phyloP scores from a whole-genome alignment of 2,329 filamentous ascomycete species.

The Colletotrichum limetticola region DNA sequence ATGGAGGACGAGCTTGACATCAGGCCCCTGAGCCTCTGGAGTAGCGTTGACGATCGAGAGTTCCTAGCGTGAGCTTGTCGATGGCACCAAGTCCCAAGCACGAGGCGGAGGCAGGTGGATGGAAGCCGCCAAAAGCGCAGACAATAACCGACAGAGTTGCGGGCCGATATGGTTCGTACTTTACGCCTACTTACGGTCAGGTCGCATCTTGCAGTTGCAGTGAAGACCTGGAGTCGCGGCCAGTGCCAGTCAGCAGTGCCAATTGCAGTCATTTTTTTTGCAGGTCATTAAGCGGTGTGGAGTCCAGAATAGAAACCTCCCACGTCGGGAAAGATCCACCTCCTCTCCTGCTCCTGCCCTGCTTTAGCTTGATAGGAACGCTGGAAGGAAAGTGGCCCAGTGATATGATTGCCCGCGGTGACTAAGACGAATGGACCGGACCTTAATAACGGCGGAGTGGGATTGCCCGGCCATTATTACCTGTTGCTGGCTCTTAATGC shows the following conservation, averaged over 20 bases:
- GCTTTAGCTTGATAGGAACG: neutral
- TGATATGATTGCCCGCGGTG: neutral
- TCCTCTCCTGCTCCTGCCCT: neutral
- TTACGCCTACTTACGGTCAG: too few species aligned
- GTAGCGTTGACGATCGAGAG: constrained; percentile 23
- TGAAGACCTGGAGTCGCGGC: neutral
- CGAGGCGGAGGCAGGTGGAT: neutral
- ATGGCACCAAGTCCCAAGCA: neutral
- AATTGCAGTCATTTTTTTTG: neutral
- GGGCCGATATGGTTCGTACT: constrained; percentile 8
- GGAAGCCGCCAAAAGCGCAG: constrained; percentile 25
- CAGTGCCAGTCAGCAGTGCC: neutral
- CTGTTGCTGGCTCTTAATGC: neutral
- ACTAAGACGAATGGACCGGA: neutral
- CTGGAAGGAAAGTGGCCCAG: neutral
- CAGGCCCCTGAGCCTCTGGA: constrained; percentile 12
- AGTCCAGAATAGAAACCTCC: neutral
- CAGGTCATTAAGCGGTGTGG: neutral
- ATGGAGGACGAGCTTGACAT: constrained; percentile 19
- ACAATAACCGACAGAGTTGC: neutral
- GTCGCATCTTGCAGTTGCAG: neutral
- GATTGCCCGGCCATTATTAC: constrained; percentile 8
- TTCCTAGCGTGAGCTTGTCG: constrained; percentile 11
- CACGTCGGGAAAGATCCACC: neutral
- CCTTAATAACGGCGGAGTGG: neutral